phyloP scores from a whole-genome alignment of 2,329 filamentous ascomycete species.

The Sporothrix variecibatus region DNA sequence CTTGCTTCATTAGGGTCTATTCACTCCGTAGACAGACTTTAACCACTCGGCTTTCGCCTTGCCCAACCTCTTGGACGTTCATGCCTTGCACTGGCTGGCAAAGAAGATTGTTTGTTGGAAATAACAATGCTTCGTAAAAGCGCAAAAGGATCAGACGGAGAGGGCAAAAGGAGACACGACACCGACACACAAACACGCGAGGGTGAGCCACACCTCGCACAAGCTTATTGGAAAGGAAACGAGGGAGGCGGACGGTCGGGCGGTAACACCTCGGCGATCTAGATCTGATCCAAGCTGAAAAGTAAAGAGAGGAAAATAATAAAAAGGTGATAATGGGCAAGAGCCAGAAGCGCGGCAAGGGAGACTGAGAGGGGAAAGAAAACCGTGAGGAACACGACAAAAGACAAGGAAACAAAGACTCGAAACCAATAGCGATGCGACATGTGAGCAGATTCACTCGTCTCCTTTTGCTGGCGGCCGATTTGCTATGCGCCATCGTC shows the following conservation, averaged over 20 bases:
- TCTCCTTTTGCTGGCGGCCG: not conserved
- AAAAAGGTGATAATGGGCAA: not conserved
- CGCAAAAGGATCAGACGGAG: not conserved
- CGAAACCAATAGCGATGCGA: not conserved
- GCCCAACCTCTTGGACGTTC: not conserved
- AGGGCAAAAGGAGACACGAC: not conserved
- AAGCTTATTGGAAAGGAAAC: conserved; percentile 5
- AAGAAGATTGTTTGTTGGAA: not conserved
- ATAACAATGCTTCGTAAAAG: too few relatives aligned
- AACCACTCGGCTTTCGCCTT: not conserved
- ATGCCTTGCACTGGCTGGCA: conserved; percentile 2
- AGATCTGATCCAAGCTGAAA: conserved; percentile 17
- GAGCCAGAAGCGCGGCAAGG: not conserved
- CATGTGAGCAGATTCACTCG: not conserved
- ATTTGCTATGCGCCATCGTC: not conserved
- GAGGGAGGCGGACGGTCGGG: not conserved
- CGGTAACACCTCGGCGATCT: conserved; percentile 9
- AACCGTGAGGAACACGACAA: not conserved
- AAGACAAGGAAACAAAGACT: not conserved
- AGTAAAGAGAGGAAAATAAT: not conserved
- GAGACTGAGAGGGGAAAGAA: not conserved
- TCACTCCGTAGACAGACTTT: not conserved
- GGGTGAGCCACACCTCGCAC: not conserved
- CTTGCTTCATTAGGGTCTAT: not conserved
- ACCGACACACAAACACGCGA: conserved; percentile 6